A percentile compares a stretch with the other conserved stretches of the same genome.
These are phyloP conservation scores for Mycena rosella DNA, from an alignment of 768 basidiomycete genomes.

Conservation along the genomic window DNA sequence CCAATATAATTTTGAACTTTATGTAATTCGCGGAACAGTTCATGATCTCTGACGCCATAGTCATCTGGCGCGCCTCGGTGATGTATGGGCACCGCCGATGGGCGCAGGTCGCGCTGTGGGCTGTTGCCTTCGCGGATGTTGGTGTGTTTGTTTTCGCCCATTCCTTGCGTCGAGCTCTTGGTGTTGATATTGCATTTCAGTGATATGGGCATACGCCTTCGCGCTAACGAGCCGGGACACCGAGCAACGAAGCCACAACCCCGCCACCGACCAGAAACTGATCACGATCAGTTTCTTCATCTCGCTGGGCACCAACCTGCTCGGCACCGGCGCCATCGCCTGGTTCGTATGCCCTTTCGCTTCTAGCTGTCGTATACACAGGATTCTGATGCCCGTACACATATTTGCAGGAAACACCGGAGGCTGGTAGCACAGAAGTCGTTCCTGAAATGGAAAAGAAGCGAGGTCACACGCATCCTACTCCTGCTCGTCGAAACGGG, in stretches of 20 bases:
- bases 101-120: not conserved
- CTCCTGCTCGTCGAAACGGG: slow-evolving; percentile 32
- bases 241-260: not conserved
- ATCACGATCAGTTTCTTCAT: not conserved
- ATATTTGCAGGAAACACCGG: not conserved
- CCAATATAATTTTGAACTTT: not conserved
- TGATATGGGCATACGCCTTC: not conserved
- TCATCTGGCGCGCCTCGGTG: slow-evolving; percentile 31
- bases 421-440: not conserved
- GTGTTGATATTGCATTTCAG: too few species aligned
- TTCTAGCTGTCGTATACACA: not conserved
- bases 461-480: slow-evolving; percentile 19
- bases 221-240: not conserved
- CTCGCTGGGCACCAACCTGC: not conserved
- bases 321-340: not conserved
- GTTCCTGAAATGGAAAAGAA: not conserved
- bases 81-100: not conserved
- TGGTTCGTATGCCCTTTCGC: not conserved
- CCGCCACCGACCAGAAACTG: not conserved
- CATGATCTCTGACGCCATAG: slow-evolving; percentile 28
- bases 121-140: slow-evolving; percentile 14
- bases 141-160: not conserved
- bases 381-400: not conserved
- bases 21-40: slow-evolving; percentile 19
- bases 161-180: too few species aligned